Evolutionary conservation across 2,329 filamentous ascomycete species (phyloP).

Genomic region (Monosporascus sp.): DNA sequence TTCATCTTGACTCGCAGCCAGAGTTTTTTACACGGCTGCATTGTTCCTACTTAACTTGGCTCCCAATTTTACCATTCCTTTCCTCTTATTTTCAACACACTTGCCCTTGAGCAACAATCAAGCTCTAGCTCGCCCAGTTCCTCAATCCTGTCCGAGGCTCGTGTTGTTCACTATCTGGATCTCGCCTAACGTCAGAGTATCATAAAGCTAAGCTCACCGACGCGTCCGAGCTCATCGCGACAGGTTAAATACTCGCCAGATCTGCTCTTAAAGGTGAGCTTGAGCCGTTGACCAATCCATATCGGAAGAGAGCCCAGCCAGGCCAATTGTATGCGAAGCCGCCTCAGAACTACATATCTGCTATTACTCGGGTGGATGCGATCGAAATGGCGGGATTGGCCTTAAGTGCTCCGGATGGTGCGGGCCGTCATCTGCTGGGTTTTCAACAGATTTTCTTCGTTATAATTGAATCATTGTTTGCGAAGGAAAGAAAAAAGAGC

Average conservation of each 20-base stretch:
- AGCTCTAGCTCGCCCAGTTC: conserved; percentile 8
- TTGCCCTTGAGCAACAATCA: conserved; percentile 26
- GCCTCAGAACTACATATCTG: not conserved
- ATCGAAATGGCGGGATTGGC: not conserved
- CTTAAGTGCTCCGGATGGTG: not conserved
- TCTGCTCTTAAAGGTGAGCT: not conserved
- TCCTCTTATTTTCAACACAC: conserved; percentile 24
- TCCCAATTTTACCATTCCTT: conserved; percentile 21
- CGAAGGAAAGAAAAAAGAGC: not conserved
- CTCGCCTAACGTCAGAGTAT: not conserved
- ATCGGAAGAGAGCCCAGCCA: not conserved
- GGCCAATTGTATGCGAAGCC: not conserved
- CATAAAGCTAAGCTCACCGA: conserved; percentile 11
- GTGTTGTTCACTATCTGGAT: conserved; percentile 27
- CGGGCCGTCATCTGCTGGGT: too few relatives aligned
- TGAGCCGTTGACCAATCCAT: not conserved
- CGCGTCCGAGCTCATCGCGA: conserved; percentile 7
- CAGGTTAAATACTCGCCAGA: not conserved
- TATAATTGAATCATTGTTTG: not conserved
- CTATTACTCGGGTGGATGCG: not conserved
- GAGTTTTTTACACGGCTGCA: conserved; percentile 13
- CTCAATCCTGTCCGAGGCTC: conserved; percentile 25
- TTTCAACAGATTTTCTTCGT: not conserved
- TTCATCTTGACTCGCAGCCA: conserved; percentile 13
- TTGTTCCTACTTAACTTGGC: conserved; percentile 23